Evolutionary conservation across 805 yeast genomes (phyloP).

Genomic region (Sungouiella thailandica): DNA sequence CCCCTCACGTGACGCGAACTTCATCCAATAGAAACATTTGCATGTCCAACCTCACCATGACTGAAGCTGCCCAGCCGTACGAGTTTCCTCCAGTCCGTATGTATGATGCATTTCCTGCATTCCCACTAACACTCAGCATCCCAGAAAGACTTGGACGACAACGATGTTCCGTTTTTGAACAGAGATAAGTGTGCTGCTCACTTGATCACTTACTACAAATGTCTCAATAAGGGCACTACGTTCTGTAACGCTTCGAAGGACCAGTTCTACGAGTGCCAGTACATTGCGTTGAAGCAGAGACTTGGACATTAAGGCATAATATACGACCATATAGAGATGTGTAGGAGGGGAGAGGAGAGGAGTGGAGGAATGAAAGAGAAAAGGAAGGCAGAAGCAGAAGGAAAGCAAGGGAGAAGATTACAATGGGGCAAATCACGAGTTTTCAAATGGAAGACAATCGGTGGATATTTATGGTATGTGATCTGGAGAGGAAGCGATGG

Average conservation of each 20-base stretch:
- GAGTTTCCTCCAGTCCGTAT: slow-evolving; percentile 40
- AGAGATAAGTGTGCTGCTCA: slow-evolving; percentile 43
- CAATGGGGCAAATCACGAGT: no score
- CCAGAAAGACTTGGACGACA: slow-evolving; percentile 34
- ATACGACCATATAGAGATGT: neutral
- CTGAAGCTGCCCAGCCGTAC: slow-evolving; percentile 14
- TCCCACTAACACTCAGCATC: slow-evolving; percentile 11
- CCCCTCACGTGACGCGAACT: no score
- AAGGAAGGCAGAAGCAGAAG: neutral
- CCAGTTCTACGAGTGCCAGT: slow-evolving; percentile 41
- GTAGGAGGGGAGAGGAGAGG: neutral
- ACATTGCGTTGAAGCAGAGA: slow-evolving; percentile 38
- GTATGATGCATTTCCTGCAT: slow-evolving; percentile 12
- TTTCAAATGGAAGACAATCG: no score
- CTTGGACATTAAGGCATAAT: slow-evolving; percentile 20
- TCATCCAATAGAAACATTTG: no score
- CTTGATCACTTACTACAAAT: slow-evolving; percentile 37
- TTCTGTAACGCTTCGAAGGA: slow-evolving; percentile 38
- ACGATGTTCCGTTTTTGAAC: slow-evolving; percentile 38
- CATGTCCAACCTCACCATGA: no score
- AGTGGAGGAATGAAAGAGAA: no score
- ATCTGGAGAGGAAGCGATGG: no score
- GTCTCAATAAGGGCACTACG: slow-evolving; percentile 40
- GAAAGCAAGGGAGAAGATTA: no score
- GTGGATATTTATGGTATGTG: no score